These are phyloP conservation scores for Camillea tinctor DNA, from an alignment of 2,329 filamentous ascomycete genomes.

Conservation along the genomic window DNA sequence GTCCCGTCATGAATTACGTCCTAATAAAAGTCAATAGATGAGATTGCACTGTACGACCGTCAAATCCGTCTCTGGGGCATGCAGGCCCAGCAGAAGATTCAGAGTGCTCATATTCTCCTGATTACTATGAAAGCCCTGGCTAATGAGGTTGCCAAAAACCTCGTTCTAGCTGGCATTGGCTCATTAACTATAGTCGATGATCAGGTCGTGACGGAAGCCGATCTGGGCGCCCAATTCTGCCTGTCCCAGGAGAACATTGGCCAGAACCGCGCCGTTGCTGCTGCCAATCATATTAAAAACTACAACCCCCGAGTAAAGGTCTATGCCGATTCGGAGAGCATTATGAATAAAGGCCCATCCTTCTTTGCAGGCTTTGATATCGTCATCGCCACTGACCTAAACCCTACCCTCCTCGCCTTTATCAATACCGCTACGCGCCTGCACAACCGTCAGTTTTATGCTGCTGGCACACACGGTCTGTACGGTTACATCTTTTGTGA, in stretches of 20 bases:
- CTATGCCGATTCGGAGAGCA: constrained; percentile 64
- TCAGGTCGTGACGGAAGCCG: constrained; percentile 70
- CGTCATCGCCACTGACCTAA: constrained; percentile 85
- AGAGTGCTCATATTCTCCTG: constrained; percentile 84
- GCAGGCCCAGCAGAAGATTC: constrained; percentile 89
- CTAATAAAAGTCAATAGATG: constrained; percentile 57
- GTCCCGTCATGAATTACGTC: constrained; percentile 1
- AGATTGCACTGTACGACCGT: constrained; percentile 95
- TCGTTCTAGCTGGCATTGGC: constrained; percentile 89
- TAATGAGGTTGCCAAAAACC: constrained; percentile 95
- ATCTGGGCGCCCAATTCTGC: constrained; percentile 83
- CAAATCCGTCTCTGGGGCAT: constrained; percentile 98
- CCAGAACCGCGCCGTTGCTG: constrained; percentile 80
- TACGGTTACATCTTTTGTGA: constrained; percentile 97
- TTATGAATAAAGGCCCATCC: constrained; percentile 64
- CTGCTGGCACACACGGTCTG: constrained; percentile 80
- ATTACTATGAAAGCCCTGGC: constrained; percentile 85
- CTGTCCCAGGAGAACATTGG: constrained; percentile 69
- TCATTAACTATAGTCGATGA: constrained; percentile 87
- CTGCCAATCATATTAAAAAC: constrained; percentile 72
- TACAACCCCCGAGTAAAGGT: constrained; percentile 88
- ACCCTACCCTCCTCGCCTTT: constrained; percentile 68
- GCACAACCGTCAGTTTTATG: constrained; percentile 80
- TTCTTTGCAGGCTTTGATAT: constrained; percentile 82
- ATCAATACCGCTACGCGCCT: constrained; percentile 87